Percentiles rank a stretch among this genome's conserved stretches.
phyloP scores from a whole-genome alignment of 176 grass and related monocot species.

The Lolium perenne region DNA sequence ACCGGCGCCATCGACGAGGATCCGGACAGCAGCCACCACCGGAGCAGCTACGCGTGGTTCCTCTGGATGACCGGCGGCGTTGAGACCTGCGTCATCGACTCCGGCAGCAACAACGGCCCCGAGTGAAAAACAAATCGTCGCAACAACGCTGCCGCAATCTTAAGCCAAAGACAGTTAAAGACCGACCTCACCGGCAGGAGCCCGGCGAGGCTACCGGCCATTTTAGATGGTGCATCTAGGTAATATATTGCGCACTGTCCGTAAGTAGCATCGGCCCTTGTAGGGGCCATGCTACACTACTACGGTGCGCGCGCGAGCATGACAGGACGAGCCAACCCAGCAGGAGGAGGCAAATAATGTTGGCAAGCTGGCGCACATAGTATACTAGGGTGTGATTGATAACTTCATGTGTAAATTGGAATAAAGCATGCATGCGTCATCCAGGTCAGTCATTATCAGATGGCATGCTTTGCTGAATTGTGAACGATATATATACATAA shows the following conservation, averaged over 20 bases:
- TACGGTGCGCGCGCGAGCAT: slow-evolving; percentile 40
- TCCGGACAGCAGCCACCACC: slow-evolving; percentile 62
- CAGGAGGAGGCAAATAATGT: slow-evolving; percentile 40
- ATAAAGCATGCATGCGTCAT: slow-evolving; percentile 45
- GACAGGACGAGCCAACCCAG: slow-evolving; percentile 28
- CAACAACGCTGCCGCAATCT: neutral
- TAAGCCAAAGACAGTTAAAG: slow-evolving; percentile 14
- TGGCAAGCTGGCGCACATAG: slow-evolving; percentile 35
- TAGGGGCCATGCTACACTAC: slow-evolving; percentile 34
- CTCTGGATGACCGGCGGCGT: slow-evolving; percentile 76
- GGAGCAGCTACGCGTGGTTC: slow-evolving; percentile 74
- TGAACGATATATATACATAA: slow-evolving; percentile 31
- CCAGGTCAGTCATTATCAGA: slow-evolving; percentile 33
- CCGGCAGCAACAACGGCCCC: slow-evolving; percentile 3
- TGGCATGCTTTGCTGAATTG: slow-evolving; percentile 38
- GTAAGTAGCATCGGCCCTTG: slow-evolving; percentile 39
- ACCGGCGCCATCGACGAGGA: slow-evolving; percentile 60
- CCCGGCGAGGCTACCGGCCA: slow-evolving; percentile 50
- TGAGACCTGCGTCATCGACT: slow-evolving; percentile 70
- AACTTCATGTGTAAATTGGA: slow-evolving; percentile 36
- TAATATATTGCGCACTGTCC: slow-evolving; percentile 21
- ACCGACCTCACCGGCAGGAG: slow-evolving; percentile 45
- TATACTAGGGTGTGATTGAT: slow-evolving; percentile 17
- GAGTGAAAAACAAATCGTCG: slow-evolving; percentile 26
- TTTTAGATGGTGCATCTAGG: slow-evolving; percentile 40